Conservation (phyloP, 2,329 filamentous ascomycete species). For the Fusarium nanum region DNA sequence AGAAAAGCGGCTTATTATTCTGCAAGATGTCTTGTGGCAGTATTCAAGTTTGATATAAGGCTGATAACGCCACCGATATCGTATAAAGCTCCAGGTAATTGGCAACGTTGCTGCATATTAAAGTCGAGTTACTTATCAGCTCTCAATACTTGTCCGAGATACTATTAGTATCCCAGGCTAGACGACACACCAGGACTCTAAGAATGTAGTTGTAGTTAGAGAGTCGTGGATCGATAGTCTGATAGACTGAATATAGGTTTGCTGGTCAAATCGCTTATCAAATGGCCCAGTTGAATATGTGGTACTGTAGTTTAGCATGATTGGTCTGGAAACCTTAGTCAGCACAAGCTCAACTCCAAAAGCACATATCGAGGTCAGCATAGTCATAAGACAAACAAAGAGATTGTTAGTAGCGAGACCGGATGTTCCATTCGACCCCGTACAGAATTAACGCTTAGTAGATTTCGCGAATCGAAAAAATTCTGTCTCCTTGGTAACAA, state of each 20-base stretch:
- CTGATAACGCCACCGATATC: background rate
- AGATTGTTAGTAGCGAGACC: background rate
- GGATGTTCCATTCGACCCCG: background rate
- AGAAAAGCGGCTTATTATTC: background rate
- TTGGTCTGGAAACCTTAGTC: background rate
- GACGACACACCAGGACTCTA: background rate
- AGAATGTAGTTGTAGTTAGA: background rate
- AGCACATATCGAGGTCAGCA: background rate
- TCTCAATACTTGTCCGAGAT: background rate
- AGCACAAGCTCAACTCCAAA: background rate
- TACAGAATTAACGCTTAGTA: background rate
- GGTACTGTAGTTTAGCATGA: background rate
- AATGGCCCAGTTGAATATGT: background rate
- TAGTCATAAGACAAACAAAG: background rate
- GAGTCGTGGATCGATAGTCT: background rate
- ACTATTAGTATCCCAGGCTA: background rate
- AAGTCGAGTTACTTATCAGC: background rate
- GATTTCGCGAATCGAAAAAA: slow-evolving; percentile 15
- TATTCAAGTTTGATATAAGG: background rate
- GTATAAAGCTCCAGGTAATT: background rate
- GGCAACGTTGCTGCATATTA: background rate
- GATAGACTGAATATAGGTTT: background rate
- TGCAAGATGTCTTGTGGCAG: background rate
- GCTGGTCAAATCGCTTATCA: background rate
- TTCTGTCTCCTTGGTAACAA: slow-evolving; percentile 16